These are phyloP conservation scores for Komagataella populi DNA, from an alignment of 805 yeast species.

Conservation along the genomic window DNA sequence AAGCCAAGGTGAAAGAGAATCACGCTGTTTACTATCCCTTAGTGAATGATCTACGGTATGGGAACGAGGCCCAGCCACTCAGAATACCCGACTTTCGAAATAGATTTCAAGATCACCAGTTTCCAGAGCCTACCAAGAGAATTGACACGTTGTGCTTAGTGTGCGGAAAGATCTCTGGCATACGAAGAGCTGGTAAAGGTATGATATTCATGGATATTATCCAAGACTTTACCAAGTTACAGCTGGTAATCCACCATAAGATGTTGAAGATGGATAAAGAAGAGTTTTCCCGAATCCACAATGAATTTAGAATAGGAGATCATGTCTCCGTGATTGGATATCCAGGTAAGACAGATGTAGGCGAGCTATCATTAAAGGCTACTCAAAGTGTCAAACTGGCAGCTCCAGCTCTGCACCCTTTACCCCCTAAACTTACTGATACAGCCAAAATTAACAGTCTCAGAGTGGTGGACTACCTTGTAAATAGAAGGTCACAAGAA, in stretches of 20 bases:
- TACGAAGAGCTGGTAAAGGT: slow-evolving; percentile 57
- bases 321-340: slow-evolving; percentile 48
- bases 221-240: slow-evolving; percentile 48
- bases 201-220: slow-evolving; percentile 54
- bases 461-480: slow-evolving; percentile 62
- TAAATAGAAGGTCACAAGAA: slow-evolving; percentile 36
- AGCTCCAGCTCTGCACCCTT: slow-evolving; percentile 55
- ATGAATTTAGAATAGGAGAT: slow-evolving; percentile 56
- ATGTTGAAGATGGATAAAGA: slow-evolving; percentile 26
- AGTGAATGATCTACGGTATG: slow-evolving; percentile 4
- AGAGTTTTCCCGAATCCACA: slow-evolving; percentile 25
- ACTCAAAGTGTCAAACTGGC: slow-evolving; percentile 33
- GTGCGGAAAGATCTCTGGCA: slow-evolving; percentile 45
- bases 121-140: slow-evolving; percentile 9
- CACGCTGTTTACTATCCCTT: slow-evolving; percentile 12
- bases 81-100: slow-evolving; percentile 26
- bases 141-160: slow-evolving; percentile 13
- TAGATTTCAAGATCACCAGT: slow-evolving; percentile 13
- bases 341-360: slow-evolving; percentile 66
- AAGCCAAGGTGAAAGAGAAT: slow-evolving; percentile 6
- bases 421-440: slow-evolving; percentile 54
- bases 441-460: slow-evolving; percentile 44
- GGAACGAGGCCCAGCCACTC: slow-evolving; percentile 5
- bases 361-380: slow-evolving; percentile 64
- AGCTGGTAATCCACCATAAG: slow-evolving; percentile 45